Evolutionary conservation across 2,329 filamentous ascomycete species (phyloP).

Genomic region (Aspergillus amoenus): DNA sequence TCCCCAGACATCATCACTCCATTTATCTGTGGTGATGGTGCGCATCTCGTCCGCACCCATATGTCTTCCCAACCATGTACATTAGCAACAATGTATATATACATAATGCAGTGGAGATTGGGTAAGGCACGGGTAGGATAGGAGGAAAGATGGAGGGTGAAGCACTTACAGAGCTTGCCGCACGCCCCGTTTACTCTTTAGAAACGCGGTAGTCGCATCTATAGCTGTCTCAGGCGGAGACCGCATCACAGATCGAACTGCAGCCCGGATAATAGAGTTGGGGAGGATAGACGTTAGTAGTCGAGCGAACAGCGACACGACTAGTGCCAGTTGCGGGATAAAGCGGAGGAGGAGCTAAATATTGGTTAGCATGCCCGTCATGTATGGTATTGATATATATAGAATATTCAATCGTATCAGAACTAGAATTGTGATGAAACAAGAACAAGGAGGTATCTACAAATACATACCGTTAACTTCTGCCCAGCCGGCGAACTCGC

Average conservation of each 20-base stretch:
- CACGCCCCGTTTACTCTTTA: constrained; percentile 51
- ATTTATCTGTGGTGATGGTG: constrained; percentile 56
- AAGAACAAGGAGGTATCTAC: too few relatives aligned
- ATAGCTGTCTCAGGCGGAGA: constrained; percentile 43
- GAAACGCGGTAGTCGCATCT: constrained; percentile 50
- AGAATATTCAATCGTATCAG: background rate
- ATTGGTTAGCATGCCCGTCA: background rate
- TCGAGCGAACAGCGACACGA: constrained; percentile 40
- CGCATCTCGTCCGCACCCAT: constrained; percentile 60
- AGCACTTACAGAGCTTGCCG: constrained; percentile 52
- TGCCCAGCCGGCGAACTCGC: constrained; percentile 61
- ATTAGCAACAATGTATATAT: background rate
- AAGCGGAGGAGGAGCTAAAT: constrained; percentile 25
- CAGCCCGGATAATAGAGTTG: constrained; percentile 33
- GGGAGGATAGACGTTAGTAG: constrained; percentile 47
- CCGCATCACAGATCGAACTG: constrained; percentile 46
- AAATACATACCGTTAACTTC: constrained; percentile 44
- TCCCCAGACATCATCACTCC: constrained; percentile 62
- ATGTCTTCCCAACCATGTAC: constrained; percentile 33
- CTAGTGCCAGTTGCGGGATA: constrained; percentile 39
- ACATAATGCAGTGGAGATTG: too few relatives aligned
- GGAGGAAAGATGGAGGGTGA: background rate
- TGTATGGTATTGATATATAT: background rate
- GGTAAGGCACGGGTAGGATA: background rate
- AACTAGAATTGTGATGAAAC: too few relatives aligned